Percentiles rank a stretch among this genome's conserved stretches.
Evolutionary conservation across 345 rosid species (phyloP).

Genomic region (Camelina sativa): DNA sequence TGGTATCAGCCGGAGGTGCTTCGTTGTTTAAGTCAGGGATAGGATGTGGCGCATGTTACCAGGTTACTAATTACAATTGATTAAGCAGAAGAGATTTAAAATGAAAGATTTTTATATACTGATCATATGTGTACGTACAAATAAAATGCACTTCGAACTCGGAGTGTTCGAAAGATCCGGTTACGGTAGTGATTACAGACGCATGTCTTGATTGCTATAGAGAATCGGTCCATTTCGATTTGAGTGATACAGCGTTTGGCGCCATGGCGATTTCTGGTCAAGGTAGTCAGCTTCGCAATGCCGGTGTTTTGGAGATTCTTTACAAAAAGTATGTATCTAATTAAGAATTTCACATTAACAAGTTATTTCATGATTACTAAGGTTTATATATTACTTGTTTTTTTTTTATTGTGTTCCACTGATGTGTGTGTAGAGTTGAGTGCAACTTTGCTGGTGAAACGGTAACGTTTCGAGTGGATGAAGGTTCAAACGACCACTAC

Average conservation of each 20-base stretch:
- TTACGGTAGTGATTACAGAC: conserved; percentile 64
- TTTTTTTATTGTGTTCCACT: neutral
- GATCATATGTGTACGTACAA: conserved; percentile 37
- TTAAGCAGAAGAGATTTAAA: neutral
- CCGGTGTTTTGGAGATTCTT: conserved; percentile 60
- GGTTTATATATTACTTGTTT: neutral
- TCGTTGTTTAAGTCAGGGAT: conserved; percentile 55
- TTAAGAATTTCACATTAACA: neutral
- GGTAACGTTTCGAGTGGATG: conserved; percentile 52
- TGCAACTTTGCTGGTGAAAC: conserved; percentile 54
- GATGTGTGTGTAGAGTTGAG: conserved; percentile 48
- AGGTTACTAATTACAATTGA: conserved; percentile 42
- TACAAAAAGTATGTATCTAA: conserved; percentile 52
- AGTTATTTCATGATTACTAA: neutral
- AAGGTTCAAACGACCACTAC: conserved; percentile 60
- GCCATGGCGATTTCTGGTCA: conserved; percentile 68
- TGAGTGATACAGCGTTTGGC: conserved; percentile 77
- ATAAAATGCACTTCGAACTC: conserved; percentile 63
- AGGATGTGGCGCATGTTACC: conserved; percentile 83
- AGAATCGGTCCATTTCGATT: conserved; percentile 64
- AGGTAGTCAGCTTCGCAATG: conserved; percentile 37
- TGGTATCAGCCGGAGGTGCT: conserved; percentile 65
- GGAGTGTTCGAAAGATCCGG: conserved; percentile 63
- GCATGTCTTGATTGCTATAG: conserved; percentile 53
- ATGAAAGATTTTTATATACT: neutral